phyloP scores from a whole-genome alignment of 495 filamentous ascomycete genomes.

The Podospora pseudocomata region DNA sequence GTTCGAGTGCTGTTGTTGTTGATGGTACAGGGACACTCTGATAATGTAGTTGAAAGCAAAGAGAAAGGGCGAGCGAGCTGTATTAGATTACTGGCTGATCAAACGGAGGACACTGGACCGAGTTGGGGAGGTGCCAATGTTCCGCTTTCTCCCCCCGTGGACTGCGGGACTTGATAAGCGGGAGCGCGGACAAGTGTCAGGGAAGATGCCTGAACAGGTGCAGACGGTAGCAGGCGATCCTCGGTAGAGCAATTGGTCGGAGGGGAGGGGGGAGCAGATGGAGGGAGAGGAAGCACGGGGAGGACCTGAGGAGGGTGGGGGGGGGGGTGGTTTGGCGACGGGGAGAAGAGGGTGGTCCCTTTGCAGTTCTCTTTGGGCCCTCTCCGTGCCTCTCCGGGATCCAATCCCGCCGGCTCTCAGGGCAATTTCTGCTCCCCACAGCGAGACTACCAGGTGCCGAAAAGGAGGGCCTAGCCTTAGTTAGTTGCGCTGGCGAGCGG shows the following conservation, averaged over 20 bases:
- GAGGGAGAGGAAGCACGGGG: not conserved
- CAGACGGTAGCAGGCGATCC: conserved; percentile 11
- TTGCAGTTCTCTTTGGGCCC: too few species aligned
- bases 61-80: not conserved
- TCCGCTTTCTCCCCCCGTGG: not conserved
- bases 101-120: conserved; percentile 11
- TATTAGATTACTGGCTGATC: conserved; percentile 6
- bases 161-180: conserved; percentile 13
- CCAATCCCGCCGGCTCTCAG: conserved; percentile 7
- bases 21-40: not conserved
- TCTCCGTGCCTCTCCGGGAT: not conserved
- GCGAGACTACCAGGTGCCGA: conserved; percentile 7
- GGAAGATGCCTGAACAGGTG: conserved; percentile 10
- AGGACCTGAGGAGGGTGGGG: not conserved
- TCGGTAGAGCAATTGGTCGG: conserved; percentile 9
- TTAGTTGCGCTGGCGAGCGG: not conserved
- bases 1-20: not conserved
- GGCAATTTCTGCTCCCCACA: conserved; percentile 12
- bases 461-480: not conserved
- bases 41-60: not conserved
- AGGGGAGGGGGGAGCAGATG: not conserved
- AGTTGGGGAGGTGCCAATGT: conserved; percentile 8
- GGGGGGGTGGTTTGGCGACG: not conserved
- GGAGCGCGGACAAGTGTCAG: conserved; percentile 2
- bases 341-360: not conserved